These are phyloP conservation scores for Rhizopus microsporus DNA, from an alignment of 371 early-diverging fungal genomes.

Conservation along the genomic window DNA sequence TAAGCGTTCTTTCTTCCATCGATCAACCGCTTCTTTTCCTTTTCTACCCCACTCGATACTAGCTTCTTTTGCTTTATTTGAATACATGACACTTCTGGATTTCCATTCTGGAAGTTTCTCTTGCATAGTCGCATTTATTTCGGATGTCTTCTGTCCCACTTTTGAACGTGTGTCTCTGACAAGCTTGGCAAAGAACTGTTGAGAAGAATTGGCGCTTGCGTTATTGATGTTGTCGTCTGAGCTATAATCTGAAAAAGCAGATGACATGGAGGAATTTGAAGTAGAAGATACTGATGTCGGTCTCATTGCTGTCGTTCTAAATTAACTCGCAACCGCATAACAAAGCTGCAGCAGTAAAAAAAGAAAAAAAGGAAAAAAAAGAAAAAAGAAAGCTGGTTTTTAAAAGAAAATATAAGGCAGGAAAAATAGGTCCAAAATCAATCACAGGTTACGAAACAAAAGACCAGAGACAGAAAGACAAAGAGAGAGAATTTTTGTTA, in stretches of 20 bases:
- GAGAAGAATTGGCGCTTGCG: slow-evolving; percentile 7
- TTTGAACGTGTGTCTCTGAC: slow-evolving; percentile 42
- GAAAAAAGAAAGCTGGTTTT: too few species aligned
- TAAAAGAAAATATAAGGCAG: too few species aligned
- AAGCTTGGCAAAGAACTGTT: slow-evolving; percentile 27
- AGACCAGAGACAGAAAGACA: too few species aligned
- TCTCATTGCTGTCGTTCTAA: neutral
- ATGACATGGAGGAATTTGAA: slow-evolving; percentile 1
- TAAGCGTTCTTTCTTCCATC: slow-evolving; percentile 51
- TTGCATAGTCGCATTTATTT: slow-evolving; percentile 50
- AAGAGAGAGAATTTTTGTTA: too few species aligned
- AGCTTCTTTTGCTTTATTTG: slow-evolving; percentile 49
- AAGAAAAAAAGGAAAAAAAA: too few species aligned
- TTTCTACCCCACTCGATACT: slow-evolving; percentile 51
- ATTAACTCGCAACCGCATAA: too few species aligned
- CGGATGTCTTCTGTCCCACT: slow-evolving; percentile 43
- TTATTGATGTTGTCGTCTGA: neutral
- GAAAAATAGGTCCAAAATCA: too few species aligned
- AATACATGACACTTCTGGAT: slow-evolving; percentile 40
- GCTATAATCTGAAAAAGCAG: slow-evolving; percentile 1
- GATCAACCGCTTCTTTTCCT: slow-evolving; percentile 52
- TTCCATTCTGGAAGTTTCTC: slow-evolving; percentile 54
- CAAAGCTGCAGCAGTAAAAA: too few species aligned
- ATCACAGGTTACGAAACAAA: too few species aligned
- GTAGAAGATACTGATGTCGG: neutral